Base-by-base conservation (phyloP, 2,329 filamentous ascomycete genomes). In the Epichloe brachyelytri region DNA sequence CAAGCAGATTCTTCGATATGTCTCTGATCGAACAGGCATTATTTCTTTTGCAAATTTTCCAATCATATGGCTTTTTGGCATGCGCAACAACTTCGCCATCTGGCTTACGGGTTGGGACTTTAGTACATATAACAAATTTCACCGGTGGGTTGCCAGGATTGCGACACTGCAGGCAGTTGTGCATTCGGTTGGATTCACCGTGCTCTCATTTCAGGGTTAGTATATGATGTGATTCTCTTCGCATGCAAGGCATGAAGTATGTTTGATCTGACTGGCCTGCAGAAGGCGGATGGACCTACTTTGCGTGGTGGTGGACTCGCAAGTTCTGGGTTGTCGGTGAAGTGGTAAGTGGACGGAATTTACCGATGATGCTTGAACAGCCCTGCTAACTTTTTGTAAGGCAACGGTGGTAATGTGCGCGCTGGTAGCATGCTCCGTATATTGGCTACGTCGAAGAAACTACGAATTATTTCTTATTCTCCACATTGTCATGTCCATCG, bases 31-130 rank as follows among this genome's bases (percentile, higher is more conserved):
- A 10, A 82, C 80, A 0, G 82, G 82, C 0, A 75, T 82, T 34
- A 71, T 86, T 22, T 77, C 79, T 0, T 78, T 82, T 56, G 78
- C 77, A 4, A 83, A 83, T 55, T 72, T 86, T 6, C 79, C 80
- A 0, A 58, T 83, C 2, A 66, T 85, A 0, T 85, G 81, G 80
- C 63, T 86, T 0, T 86, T 86, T 56, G 78, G 77, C 0, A 78
- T 79, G 60, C 71, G 83, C 10, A 87, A 86, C 54, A 85, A 86
- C 48, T 59, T 81, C 0, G 71, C 85, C 15, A 68, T 85, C 50
- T 83, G 79, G 79, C 60, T 80, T 0, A 86, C 83, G 0, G 82
- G 82, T 0, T 86, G 83, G 82, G 79, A 78, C 11, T 85, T 83
- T 60, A 73, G 74, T 2, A 80, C 79, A 0, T 86, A 80, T 58